phyloP scores from a whole-genome alignment of 768 basidiomycete genomes.

The Cubamyces sp. region DNA sequence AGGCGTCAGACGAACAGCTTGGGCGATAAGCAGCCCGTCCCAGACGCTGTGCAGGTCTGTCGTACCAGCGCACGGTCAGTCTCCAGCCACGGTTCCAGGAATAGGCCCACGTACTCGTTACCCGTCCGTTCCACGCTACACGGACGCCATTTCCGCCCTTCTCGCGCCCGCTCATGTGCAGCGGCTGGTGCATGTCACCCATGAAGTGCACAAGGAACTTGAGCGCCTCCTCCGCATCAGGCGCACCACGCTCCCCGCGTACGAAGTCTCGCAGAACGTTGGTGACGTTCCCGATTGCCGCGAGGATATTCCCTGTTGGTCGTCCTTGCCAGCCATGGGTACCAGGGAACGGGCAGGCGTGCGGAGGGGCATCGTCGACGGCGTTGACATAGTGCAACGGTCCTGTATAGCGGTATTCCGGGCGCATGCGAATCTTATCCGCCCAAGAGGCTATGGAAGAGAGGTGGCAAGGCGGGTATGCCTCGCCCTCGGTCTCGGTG shows the following conservation, averaged over 20 bases:
- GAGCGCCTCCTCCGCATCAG: slow-evolving; percentile 74
- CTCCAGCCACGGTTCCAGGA: neutral
- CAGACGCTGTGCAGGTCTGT: slow-evolving; percentile 85
- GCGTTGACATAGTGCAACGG: slow-evolving; percentile 79
- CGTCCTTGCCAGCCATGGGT: slow-evolving; percentile 70
- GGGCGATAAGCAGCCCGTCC: slow-evolving; percentile 83
- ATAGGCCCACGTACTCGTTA: slow-evolving; percentile 58
- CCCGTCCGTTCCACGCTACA: slow-evolving; percentile 72
- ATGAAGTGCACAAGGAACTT: slow-evolving; percentile 94
- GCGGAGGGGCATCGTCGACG: slow-evolving; percentile 74
- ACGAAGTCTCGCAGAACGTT: slow-evolving; percentile 38
- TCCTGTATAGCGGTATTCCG: slow-evolving; percentile 67
- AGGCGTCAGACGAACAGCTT: slow-evolving; percentile 73
- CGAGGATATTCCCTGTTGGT: slow-evolving; percentile 67
- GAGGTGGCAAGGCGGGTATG: slow-evolving; percentile 68
- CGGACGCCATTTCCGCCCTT: slow-evolving; percentile 85
- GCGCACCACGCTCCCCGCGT: slow-evolving; percentile 25
- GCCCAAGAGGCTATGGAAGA: slow-evolving; percentile 90
- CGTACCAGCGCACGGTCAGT: neutral
- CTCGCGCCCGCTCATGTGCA: slow-evolving; percentile 88
- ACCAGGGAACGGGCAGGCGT: slow-evolving; percentile 80
- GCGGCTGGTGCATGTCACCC: slow-evolving; percentile 92
- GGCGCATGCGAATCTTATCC: slow-evolving; percentile 58
- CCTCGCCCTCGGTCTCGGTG: slow-evolving; percentile 23
- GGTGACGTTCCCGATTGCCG: slow-evolving; percentile 79